Base-by-base conservation (phyloP, 495 filamentous ascomycete genomes). In the Tuber aestivum region DNA sequence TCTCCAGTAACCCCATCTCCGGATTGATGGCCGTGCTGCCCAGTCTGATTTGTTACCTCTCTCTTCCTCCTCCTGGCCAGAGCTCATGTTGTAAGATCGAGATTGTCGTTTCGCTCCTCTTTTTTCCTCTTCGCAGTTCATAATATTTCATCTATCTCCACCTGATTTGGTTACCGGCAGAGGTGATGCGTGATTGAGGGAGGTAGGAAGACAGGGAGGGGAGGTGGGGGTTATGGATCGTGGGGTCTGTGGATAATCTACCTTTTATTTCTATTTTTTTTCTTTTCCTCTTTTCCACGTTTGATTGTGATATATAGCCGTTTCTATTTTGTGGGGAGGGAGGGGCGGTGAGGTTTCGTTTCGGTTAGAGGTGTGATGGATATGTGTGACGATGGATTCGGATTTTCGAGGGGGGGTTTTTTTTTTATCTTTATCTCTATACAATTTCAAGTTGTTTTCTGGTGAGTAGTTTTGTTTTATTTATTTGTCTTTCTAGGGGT, bases 301-400 rank as follows among this genome's bases (percentile, higher is more conserved):
- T 65, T 65, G 27, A 32, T 32, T 65, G 32, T 65, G 56, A 65
- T 65, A 65, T 50, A 27, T 65, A 65, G 56, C 56, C 56, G 56
- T 65, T 65, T 35, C 56, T 32, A 35, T 12, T 65, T n/a, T 35
- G 12, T 61, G n/a, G 23, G n/a, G 23, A 56, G 21, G 23, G 45
- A n/a, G 50, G 56, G 56, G 32, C 16, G 56, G 20, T 65, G 27
- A 35, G 56, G 27, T 65, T 65, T 65, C 27, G 12, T 65, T 65
- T 35, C 56, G 56, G 12, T 65, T 65, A 65, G 56, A 65, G 56
- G 32, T 65, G 27, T 61, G 27, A 65, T 6, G 27, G 56, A 6
- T 27, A 35, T 65, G 56, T 65, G 35, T 35, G 32, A 35, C 14
- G 27, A 65, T 65, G 56, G 12, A 35, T 65, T 35, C 56, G 56